Percentiles rank a stretch among this genome's conserved stretches.
These are phyloP conservation scores for Leccinum fallax DNA, from an alignment of 1,284 basidiomycete species.

Conservation along the genomic window DNA sequence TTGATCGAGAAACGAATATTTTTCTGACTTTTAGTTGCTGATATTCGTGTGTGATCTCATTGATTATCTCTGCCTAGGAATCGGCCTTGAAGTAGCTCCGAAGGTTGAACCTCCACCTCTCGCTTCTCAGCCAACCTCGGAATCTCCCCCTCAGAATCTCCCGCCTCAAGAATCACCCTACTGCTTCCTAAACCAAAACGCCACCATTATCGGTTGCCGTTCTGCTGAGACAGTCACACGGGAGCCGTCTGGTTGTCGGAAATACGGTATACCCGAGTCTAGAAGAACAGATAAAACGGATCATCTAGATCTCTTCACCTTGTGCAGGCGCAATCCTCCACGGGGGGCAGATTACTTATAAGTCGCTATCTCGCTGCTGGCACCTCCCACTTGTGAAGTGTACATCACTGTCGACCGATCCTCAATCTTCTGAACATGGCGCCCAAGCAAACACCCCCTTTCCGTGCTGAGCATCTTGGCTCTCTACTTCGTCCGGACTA, in stretches of 20 bases:
- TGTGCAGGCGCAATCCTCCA: neutral
- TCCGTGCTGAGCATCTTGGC: conserved; percentile 60
- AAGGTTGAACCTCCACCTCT: neutral
- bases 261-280: neutral
- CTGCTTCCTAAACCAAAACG: neutral
- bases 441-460: conserved; percentile 40
- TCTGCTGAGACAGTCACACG: neutral
- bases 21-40: no score
- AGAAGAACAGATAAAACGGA: no score
- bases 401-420: neutral
- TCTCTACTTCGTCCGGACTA: conserved; percentile 60
- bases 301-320: neutral
- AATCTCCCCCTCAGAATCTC: neutral
- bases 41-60: neutral
- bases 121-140: neutral
- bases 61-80: neutral
- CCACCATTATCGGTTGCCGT: neutral
- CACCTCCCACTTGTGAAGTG: neutral
- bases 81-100: neutral
- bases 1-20: no score
- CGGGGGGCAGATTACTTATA: neutral
- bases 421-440: conserved; percentile 12
- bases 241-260: neutral
- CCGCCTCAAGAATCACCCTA: neutral
- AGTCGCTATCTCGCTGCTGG: neutral